A percentile compares a stretch with the other conserved stretches of the same genome.
phyloP scores from a whole-genome alignment of 2,329 filamentous ascomycete genomes.

The Phoma sp. region DNA sequence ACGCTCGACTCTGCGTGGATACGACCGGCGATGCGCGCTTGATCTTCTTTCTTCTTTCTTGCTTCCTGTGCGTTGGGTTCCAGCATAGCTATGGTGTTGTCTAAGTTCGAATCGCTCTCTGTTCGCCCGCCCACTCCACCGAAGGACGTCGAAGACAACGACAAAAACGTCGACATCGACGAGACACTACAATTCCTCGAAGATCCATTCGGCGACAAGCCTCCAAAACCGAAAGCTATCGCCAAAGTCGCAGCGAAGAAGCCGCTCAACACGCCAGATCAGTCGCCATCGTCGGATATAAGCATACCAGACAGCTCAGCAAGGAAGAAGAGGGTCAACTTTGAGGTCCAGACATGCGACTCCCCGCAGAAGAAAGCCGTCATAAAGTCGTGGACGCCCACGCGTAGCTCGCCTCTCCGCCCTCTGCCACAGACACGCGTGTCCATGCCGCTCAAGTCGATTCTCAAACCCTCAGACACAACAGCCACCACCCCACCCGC shows the following conservation, averaged over 20 bases:
- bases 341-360: constrained; percentile 66
- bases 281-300: constrained; percentile 53
- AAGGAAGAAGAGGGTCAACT: constrained; percentile 59
- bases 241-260: constrained; percentile 22
- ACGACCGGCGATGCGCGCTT: constrained; percentile 35
- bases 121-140: constrained; percentile 64
- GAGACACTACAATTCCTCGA: constrained; percentile 53
- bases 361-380: constrained; percentile 56
- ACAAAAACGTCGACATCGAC: constrained; percentile 44
- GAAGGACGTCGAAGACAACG: constrained; percentile 50
- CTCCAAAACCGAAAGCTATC: constrained; percentile 28
- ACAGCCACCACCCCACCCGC: constrained; percentile 43
- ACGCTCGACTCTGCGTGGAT: constrained; percentile 12
- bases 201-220: constrained; percentile 48
- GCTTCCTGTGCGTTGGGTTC: constrained; percentile 29
- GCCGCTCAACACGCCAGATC: constrained; percentile 47
- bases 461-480: constrained; percentile 73
- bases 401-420: constrained; percentile 52
- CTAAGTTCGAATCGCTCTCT: constrained; percentile 54
- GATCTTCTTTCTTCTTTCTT: constrained; percentile 24
- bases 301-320: constrained; percentile 39
- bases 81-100: constrained; percentile 50
- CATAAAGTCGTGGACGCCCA: constrained; percentile 38
- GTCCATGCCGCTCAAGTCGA: constrained; percentile 69
- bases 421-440: constrained; percentile 58